A percentile compares a stretch with the other conserved stretches of the same genome.
Conservation (phyloP, 495 filamentous ascomycete species). For the Talaromyces ruber region DNA sequence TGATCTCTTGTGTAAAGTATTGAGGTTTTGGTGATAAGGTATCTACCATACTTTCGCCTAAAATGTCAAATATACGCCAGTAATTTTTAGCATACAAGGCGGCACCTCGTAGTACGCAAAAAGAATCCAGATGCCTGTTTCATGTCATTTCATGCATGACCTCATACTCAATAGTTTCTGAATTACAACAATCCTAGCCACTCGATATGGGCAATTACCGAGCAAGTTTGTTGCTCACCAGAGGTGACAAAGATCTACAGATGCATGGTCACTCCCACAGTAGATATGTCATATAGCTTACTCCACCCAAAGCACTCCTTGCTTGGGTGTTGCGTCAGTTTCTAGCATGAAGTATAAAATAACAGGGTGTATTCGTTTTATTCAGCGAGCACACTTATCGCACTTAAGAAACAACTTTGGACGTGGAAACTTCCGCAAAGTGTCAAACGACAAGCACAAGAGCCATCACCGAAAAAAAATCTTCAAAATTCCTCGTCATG, state of each 20-base stretch:
- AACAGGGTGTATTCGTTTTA: neutral
- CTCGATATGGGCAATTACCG: no score
- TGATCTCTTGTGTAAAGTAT: no score
- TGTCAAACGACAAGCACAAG: neutral
- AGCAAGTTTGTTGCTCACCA: neutral
- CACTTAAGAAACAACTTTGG: neutral
- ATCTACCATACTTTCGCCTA: neutral
- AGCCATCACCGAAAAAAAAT: neutral
- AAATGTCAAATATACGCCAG: neutral
- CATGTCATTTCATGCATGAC: neutral
- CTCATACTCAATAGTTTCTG: neutral
- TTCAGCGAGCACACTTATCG: neutral
- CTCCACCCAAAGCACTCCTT: neutral
- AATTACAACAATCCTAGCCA: no score
- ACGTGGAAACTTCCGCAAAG: neutral
- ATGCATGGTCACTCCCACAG: neutral
- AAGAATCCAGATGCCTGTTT: no score
- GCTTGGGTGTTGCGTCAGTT: neutral
- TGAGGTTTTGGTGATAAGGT: neutral
- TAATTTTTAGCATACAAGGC: neutral
- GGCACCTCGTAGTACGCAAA: neutral
- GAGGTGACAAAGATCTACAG: neutral
- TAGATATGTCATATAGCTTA: neutral
- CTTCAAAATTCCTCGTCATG: neutral
- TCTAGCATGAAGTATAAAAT: neutral